Conservation (phyloP, 1,284 basidiomycete genomes). For the Ustilago vetiveriae region DNA sequence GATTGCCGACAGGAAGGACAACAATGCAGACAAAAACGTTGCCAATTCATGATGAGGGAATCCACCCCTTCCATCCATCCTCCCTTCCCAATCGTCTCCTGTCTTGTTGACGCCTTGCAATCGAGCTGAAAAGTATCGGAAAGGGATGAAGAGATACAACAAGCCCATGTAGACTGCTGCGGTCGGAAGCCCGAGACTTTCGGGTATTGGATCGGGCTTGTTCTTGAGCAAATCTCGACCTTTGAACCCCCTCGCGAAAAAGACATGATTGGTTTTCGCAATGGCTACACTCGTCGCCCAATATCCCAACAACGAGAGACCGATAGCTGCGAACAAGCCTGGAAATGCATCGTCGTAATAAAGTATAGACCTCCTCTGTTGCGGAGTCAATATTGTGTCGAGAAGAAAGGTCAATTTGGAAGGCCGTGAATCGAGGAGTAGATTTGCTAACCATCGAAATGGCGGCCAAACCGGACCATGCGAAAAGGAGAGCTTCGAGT, state of each 20-base stretch:
- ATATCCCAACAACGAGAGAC: slow-evolving; percentile 44
- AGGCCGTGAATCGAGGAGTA: slow-evolving; percentile 12
- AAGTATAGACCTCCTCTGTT: slow-evolving; percentile 8
- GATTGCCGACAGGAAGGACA: slow-evolving; percentile 89
- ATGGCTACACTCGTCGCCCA: slow-evolving; percentile 42
- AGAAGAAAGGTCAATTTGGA: slow-evolving; percentile 11
- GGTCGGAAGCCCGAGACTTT: slow-evolving; percentile 89
- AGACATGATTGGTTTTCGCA: slow-evolving; percentile 43
- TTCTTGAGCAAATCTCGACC: slow-evolving; percentile 63
- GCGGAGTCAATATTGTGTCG: background rate
- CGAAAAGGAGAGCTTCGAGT: background rate
- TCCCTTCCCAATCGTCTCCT: slow-evolving; percentile 47
- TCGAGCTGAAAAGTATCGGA: slow-evolving; percentile 58
- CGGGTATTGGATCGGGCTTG: slow-evolving; percentile 74
- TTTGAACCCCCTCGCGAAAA: slow-evolving; percentile 54
- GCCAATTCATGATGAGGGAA: slow-evolving; percentile 92
- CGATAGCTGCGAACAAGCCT: slow-evolving; percentile 40
- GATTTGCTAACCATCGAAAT: slow-evolving; percentile 15
- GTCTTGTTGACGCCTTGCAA: slow-evolving; percentile 18
- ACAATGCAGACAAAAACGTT: slow-evolving; percentile 88
- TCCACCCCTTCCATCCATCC: slow-evolving; percentile 69
- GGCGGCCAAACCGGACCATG: slow-evolving; percentile 19
- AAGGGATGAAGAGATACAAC: slow-evolving; percentile 69
- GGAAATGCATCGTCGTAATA: slow-evolving; percentile 49
- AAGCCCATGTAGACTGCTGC: slow-evolving; percentile 87